Base-by-base conservation (phyloP, 331 rosid genomes). In the Arachis monticola region DNA sequence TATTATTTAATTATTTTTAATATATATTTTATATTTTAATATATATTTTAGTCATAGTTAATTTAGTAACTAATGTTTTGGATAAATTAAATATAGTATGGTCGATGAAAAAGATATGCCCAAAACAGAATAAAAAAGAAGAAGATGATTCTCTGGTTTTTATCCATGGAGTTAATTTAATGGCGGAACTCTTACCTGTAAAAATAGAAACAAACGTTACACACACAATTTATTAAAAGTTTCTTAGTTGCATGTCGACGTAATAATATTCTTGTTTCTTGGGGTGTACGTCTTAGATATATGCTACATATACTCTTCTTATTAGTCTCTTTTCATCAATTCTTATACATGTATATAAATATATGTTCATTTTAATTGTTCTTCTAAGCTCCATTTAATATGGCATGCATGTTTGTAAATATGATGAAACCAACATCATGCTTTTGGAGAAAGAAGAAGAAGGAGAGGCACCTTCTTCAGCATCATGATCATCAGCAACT, bases 351-450 rank as follows among this genome's bases (percentile, higher is more conserved):
- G 0, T 35, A 35, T 35, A 38, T 38, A 38, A 3, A 38, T 38
- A 38, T 38, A 38, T 55, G 44, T 8, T 67, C 64, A 50, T 73
- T 73, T 22, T n/a, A n/a, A n/a, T n/a, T n/a, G 64, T 30, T 80
- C n/a, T 53, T 80, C 17, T 57, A 38, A 38, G 30, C 30, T 0
- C 30, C 30, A 27, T 60, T 30, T 55, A 9, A 46, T 38, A 38
- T 48, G 13, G 52, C 46, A 68, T 77, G 72, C 63, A 42, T 75
- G 35, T 13, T 44, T 22, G 32, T 60, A 77, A 75, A 67, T 14
- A 5, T 80, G 70, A 5, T 80, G 70, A 80, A 84, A 77, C 78
- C 79, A 46, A 38, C 52, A 35, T 75, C 52, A 35, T 78, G 66
- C 79, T 55, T 61, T 0, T 8, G 82, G 73, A 76, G 64, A 35